These are phyloP conservation scores for Venturia asperata DNA, from an alignment of 2,329 filamentous ascomycete species.

Conservation along the genomic window DNA sequence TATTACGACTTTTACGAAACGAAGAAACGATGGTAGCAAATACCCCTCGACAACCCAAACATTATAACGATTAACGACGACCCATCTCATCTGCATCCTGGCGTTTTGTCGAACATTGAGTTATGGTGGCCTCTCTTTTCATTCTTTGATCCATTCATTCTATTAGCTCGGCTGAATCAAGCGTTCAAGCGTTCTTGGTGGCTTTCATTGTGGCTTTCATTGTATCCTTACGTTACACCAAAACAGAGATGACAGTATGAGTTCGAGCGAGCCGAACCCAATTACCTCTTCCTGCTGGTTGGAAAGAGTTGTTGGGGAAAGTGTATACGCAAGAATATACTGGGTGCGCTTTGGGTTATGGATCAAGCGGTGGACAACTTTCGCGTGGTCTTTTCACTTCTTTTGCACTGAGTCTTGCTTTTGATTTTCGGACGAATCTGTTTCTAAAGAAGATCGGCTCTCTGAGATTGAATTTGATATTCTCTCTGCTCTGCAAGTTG, in stretches of 20 bases:
- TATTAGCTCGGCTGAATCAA: constrained; percentile 2
- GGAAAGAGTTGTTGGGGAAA: neutral
- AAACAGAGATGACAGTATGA: neutral
- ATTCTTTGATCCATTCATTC: neutral
- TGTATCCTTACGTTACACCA: constrained; percentile 6
- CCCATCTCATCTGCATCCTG: constrained; percentile 1
- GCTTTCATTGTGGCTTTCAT: neutral
- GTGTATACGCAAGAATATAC: neutral
- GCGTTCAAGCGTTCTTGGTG: constrained; percentile 9
- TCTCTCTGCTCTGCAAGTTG: no score
- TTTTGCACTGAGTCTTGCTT: neutral
- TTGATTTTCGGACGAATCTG: neutral
- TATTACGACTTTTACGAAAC: constrained; percentile 3
- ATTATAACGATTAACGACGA: neutral
- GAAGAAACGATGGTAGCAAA: constrained; percentile 6
- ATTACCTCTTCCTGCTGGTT: neutral
- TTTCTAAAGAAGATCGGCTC: neutral
- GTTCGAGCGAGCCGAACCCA: neutral
- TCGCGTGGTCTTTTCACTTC: neutral
- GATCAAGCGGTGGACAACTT: neutral
- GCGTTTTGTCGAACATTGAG: neutral
- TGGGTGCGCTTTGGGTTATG: neutral
- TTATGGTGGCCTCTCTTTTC: neutral
- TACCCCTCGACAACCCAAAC: neutral
- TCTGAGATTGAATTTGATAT: constrained; percentile 1